Base-by-base conservation (phyloP, 2,329 filamentous ascomycete species). In the Fonsecaea nubica region DNA sequence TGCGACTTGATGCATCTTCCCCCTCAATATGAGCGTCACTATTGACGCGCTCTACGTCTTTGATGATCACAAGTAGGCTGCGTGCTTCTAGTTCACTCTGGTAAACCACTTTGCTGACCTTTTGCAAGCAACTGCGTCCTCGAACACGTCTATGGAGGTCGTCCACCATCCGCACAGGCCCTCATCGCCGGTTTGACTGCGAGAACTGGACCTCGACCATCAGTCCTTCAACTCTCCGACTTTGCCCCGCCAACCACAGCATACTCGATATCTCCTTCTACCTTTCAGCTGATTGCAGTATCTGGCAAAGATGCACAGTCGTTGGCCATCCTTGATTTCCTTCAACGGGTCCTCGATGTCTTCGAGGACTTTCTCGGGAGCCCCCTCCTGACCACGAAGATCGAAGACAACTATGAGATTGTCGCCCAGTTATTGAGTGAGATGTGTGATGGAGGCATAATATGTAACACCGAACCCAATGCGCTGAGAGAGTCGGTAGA, bases 41-140 rank as follows among this genome's bases (percentile, higher is more conserved):
- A 91, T 99, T 76, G 94, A 98, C 84, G 95, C 94, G 77, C 85
- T 99, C 76, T 94, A 98, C 83, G 93, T 99, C 78, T 97, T 91
- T 80, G 93, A 98, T 86, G 93, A 97, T 83, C 89, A 93, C 81
- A 92, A 93, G 93, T 96, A 82, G 76, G 86, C 73, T 35, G 5
- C 18, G 3, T 25, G 25, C 21, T 25, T 18, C 3, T 1, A 62
- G n/a, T 15, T n/a, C 33, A 21, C 15, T 15, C 40, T 40, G 18
- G 25, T 38, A 32, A 32, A n/a, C 38, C 38, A 4, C 10, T 13
- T 30, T 67, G 64, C 62, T 72, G 35, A 66, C 45, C 7, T 15
- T 25, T n/a, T 36, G 45, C 32, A 50, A 97, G 93, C 80, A 90
- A 87, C 75, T 88, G 91, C 72, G 87, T 98, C 74, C 87, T 99